Conservation (phyloP, 2,329 filamentous ascomycete species). For the Microdochium bolleyi region DNA sequence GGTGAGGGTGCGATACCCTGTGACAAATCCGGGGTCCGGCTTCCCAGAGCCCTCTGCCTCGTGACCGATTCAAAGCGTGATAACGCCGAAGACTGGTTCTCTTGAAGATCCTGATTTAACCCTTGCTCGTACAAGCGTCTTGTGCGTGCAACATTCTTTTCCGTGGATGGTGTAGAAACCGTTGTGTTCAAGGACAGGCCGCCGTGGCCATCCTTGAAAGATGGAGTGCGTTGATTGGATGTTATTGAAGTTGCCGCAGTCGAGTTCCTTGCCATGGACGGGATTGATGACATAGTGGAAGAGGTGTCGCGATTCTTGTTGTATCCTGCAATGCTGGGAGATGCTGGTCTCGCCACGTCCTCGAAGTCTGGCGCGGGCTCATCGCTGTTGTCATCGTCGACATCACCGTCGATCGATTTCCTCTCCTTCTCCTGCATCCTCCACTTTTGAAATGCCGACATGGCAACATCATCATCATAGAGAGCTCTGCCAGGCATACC, state of each 20-base stretch:
- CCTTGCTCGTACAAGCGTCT: slow-evolving; percentile 78
- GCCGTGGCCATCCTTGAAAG: slow-evolving; percentile 42
- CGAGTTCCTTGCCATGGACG: slow-evolving; percentile 63
- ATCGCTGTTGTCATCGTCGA: slow-evolving; percentile 26
- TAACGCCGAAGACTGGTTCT: slow-evolving; percentile 69
- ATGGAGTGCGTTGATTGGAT: slow-evolving; percentile 54
- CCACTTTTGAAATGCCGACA: slow-evolving; percentile 78
- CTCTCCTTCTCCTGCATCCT: slow-evolving; percentile 51
- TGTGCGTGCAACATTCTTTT: slow-evolving; percentile 61
- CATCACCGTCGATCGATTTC: slow-evolving; percentile 30
- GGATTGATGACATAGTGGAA: slow-evolving; percentile 68
- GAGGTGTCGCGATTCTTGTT: slow-evolving; percentile 77
- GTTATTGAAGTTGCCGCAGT: slow-evolving; percentile 83
- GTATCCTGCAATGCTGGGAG: slow-evolving; percentile 53
- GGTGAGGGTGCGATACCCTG: slow-evolving; percentile 36
- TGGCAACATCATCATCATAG: slow-evolving; percentile 80
- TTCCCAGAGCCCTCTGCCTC: slow-evolving; percentile 46
- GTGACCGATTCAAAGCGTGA: slow-evolving; percentile 74
- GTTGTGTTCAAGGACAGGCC: slow-evolving; percentile 26
- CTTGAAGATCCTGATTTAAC: slow-evolving; percentile 69
- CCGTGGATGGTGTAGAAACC: slow-evolving; percentile 34
- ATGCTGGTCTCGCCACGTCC: slow-evolving; percentile 37
- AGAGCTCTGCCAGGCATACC: slow-evolving; percentile 59
- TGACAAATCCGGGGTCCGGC: slow-evolving; percentile 41
- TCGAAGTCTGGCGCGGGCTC: slow-evolving; percentile 26